Conservation (phyloP, 495 filamentous ascomycete genomes). For the Penicillium argentinense region DNA sequence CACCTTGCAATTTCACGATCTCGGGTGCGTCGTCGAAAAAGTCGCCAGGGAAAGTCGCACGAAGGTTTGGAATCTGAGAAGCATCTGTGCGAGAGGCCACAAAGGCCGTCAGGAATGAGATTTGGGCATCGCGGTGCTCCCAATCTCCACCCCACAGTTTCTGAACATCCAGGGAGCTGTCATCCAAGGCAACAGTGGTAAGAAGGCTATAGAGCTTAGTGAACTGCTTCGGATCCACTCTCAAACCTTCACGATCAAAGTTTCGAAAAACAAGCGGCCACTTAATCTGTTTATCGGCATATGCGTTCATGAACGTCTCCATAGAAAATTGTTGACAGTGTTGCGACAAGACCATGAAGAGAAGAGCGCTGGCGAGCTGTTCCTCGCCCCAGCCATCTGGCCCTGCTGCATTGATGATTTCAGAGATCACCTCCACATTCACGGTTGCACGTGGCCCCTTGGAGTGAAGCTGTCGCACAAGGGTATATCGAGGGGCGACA, state of each 20-base stretch:
- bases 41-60: constrained; percentile 71
- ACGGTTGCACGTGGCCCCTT: constrained; percentile 64
- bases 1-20: constrained; percentile 67
- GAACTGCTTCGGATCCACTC: constrained; percentile 77
- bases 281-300: constrained; percentile 59
- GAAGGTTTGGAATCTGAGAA: constrained; percentile 75
- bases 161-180: constrained; percentile 69
- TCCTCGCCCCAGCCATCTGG: constrained; percentile 73
- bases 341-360: constrained; percentile 76
- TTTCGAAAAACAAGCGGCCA: constrained; percentile 80
- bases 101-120: constrained; percentile 86
- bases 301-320: constrained; percentile 68
- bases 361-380: constrained; percentile 76
- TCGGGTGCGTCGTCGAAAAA: constrained; percentile 74
- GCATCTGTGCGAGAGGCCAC: constrained; percentile 76
- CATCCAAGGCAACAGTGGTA: constrained; percentile 63
- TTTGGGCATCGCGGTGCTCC: constrained; percentile 80
- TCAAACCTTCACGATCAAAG: constrained; percentile 78
- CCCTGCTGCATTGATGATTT: constrained; percentile 64
- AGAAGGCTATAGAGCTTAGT: constrained; percentile 75
- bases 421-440: constrained; percentile 52
- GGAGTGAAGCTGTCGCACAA: constrained; percentile 76
- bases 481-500: constrained; percentile 59
- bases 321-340: constrained; percentile 67
- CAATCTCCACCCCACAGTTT: constrained; percentile 89